These are phyloP conservation scores for Colletotrichum musicola DNA, from an alignment of 2,329 filamentous ascomycete species.

Conservation along the genomic window DNA sequence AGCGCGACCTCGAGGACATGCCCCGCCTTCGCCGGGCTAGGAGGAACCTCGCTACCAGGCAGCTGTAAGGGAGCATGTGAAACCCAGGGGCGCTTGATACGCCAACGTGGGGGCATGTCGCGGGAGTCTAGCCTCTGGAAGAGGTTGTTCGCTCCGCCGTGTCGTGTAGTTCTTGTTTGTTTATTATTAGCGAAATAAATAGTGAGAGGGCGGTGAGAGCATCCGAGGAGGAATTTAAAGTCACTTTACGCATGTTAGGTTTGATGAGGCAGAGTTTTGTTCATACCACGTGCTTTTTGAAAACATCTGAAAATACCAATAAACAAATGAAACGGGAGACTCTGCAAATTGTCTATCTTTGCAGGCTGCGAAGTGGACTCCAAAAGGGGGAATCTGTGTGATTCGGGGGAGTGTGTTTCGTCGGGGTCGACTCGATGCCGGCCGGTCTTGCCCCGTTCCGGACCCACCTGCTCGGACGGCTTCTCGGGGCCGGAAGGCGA, in stretches of 20 bases:
- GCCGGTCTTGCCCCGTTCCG: too few species aligned
- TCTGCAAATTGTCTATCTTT: too few species aligned
- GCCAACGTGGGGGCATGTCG: too few species aligned
- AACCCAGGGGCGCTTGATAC: neutral
- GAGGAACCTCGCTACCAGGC: conserved; percentile 13
- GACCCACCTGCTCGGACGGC: too few species aligned
- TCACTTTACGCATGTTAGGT: too few species aligned
- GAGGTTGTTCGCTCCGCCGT: neutral
- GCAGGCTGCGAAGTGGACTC: too few species aligned
- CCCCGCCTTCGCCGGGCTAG: conserved; percentile 14
- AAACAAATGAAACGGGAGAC: neutral
- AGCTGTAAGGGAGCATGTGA: neutral
- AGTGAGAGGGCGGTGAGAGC: neutral
- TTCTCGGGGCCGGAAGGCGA: too few species aligned
- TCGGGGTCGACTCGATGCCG: too few species aligned
- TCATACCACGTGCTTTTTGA: neutral
- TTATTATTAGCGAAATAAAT: conserved; percentile 4
- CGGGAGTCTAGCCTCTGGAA: neutral
- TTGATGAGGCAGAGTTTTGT: neutral
- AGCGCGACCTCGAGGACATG: conserved; percentile 7
- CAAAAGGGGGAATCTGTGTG: too few species aligned
- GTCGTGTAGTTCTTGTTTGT: neutral
- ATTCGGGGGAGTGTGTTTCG: too few species aligned
- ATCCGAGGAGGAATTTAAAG: neutral
- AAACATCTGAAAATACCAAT: neutral